Percentiles rank a stretch among this genome's conserved stretches.
These are phyloP conservation scores for Aspergillus carlsbadensis DNA, from an alignment of 495 filamentous ascomycete species.

Conservation along the genomic window DNA sequence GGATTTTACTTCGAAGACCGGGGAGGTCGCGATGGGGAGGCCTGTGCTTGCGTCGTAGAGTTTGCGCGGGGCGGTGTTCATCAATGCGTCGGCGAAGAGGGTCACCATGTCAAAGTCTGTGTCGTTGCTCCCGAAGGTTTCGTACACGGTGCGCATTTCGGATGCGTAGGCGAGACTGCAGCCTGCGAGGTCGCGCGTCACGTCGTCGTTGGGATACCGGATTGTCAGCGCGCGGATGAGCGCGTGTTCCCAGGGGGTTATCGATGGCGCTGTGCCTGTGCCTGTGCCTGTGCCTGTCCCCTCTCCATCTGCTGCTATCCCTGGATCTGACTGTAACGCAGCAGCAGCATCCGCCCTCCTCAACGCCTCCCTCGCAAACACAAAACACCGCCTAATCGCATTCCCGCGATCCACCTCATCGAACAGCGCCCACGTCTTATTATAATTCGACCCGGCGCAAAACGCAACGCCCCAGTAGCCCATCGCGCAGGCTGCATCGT, in stretches of 20 bases:
- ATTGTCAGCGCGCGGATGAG: not conserved
- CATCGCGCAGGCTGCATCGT: constrained; percentile 56
- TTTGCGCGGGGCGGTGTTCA: constrained; percentile 68
- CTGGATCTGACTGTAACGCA: too few species aligned
- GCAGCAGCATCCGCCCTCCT: not conserved
- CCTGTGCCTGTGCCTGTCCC: too few species aligned
- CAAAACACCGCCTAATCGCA: not conserved
- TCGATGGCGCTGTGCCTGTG: too few species aligned
- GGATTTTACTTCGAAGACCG: constrained; percentile 54
- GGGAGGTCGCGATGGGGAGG: constrained; percentile 50
- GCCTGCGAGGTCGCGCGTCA: not conserved
- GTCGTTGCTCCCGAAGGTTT: constrained; percentile 47
- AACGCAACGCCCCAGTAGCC: constrained; percentile 69
- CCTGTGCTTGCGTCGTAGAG: constrained; percentile 63
- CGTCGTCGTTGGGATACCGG: not conserved
- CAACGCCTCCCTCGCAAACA: not conserved
- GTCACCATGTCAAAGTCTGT: constrained; percentile 60
- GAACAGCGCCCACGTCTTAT: constrained; percentile 59
- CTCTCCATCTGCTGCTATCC: too few species aligned
- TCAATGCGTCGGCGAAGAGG: constrained; percentile 63
- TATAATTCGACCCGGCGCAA: constrained; percentile 66
- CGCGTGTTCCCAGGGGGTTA: constrained; percentile 12
- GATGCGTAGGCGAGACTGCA: constrained; percentile 45
- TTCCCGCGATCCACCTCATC: not conserved
- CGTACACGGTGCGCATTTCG: constrained; percentile 59